These are phyloP conservation scores for Blastobotrys proliferans DNA, from an alignment of 1,139 yeast genomes.

Conservation along the genomic window DNA sequence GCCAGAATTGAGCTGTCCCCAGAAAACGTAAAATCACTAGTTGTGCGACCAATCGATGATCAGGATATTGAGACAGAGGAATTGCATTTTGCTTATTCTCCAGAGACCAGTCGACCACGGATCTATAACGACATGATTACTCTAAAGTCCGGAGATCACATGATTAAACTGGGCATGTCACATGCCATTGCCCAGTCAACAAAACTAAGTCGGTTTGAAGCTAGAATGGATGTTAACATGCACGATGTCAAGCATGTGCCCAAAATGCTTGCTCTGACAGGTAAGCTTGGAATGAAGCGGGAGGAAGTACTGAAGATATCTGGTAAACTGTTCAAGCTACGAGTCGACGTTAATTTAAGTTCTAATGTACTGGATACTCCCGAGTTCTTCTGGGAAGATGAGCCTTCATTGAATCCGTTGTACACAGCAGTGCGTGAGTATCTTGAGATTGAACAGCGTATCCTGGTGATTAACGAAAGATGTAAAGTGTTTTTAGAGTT, in stretches of 20 bases:
- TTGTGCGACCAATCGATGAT: conserved; percentile 75
- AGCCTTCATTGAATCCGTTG: conserved; percentile 90
- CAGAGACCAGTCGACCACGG: conserved; percentile 75
- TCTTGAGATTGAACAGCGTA: conserved; percentile 89
- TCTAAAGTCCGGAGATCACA: conserved; percentile 82
- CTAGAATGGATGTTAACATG: conserved; percentile 79
- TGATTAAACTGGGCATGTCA: conserved; percentile 86
- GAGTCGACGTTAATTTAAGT: conserved; percentile 90
- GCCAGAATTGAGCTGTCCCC: conserved; percentile 39
- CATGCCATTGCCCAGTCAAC: conserved; percentile 98
- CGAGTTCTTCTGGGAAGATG: conserved; percentile 93
- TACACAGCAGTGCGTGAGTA: conserved; percentile 89
- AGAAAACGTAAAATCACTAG: too few relatives aligned
- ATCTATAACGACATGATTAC: conserved; percentile 95
- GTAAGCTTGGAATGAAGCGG: conserved; percentile 72
- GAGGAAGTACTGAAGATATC: conserved; percentile 81
- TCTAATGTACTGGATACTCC: conserved; percentile 93
- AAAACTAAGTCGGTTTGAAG: conserved; percentile 83
- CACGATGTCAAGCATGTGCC: conserved; percentile 86
- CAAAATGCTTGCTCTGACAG: conserved; percentile 83
- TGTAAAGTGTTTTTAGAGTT: conserved; percentile 92
- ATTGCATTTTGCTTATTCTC: conserved; percentile 86
- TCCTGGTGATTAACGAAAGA: conserved; percentile 85
- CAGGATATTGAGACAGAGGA: conserved; percentile 94
- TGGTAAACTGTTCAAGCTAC: conserved; percentile 79